A percentile compares a stretch with the other conserved stretches of the same genome.
Conservation (phyloP, 2,329 filamentous ascomycete species). For the Pseudogymnoascus sp. region DNA sequence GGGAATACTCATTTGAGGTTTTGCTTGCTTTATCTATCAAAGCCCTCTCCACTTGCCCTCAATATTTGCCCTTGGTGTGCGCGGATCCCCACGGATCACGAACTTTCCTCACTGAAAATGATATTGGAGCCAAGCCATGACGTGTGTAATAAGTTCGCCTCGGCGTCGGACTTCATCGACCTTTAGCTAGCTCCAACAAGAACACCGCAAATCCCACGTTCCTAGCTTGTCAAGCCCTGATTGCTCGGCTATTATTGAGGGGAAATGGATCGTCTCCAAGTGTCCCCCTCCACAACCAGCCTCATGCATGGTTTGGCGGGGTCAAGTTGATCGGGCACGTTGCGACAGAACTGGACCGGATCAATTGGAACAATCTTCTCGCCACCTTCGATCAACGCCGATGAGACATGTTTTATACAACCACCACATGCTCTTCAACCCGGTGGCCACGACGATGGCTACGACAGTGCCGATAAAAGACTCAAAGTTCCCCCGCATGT, state of each 20-base stretch:
- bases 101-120: not conserved
- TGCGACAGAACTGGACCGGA: constrained; percentile 4
- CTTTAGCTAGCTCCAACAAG: constrained; percentile 3
- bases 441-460: not conserved
- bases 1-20: not conserved
- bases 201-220: constrained; percentile 4
- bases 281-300: not conserved
- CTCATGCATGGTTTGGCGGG: constrained; percentile 6
- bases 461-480: not conserved
- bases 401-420: constrained; percentile 5
- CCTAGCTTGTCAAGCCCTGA: not conserved
- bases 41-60: constrained; percentile 7
- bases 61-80: not conserved
- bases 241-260: constrained; percentile 8
- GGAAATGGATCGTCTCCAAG: constrained; percentile 1
- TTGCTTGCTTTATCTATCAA: not conserved
- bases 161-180: not conserved
- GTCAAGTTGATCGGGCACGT: constrained; percentile 8
- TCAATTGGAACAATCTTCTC: not conserved
- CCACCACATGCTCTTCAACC: not conserved
- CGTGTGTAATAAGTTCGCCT: not conserved
- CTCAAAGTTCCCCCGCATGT: not conserved
- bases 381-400: constrained; percentile 5
- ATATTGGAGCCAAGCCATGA: constrained; percentile 2
- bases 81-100: not conserved